Base-by-base conservation (phyloP, 176 grass and related monocot species). In the Lolium multiflorum region DNA sequence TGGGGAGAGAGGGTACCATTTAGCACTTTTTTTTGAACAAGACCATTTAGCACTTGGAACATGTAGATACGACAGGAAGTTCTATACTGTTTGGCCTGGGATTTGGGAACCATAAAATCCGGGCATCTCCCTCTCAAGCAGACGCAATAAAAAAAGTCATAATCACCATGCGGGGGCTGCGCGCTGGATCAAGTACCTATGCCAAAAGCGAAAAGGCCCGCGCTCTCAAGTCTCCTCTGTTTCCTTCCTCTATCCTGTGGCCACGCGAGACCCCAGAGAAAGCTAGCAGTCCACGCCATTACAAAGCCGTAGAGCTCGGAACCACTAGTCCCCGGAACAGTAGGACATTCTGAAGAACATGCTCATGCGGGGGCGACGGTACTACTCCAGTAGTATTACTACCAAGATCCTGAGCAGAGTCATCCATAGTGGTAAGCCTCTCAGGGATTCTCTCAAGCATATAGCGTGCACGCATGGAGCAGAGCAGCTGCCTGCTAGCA, bases 401-500 rank as follows among this genome's bases (percentile, higher is more conserved):
- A 76, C 21, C 41, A 55, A 64, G 60, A 76, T 82, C 48, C 24
- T 55, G 17, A 77, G 58, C 50, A 82, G 58, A 50, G 22, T 66
- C 59, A 82, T 31, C 59, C 86, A 68, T 57, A 71, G 58, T 82
- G 78, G 79, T 24, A 47, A 15, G 78, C 69, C 86, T 82, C 38
- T 49, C 10, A 54, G 80, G 38, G 81, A 83, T 83, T 62, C 28
- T 83, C 74, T 83, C 87, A 28, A 88, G 60, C 60, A 63, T 25
- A 25, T 63, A 2, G 21, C 60, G 60, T 25, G 60, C 58, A n/a
- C n/a, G n/a, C 58, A 5, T 8, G n/a, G 58, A 60, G 41, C 58
- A 60, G 58, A 20, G 17, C 54, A 57, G 54, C 16, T 57, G 54
- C 20, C 17, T 20, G 18, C 54, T 57, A 18, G 6, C 54, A 57